Base-by-base conservation (phyloP, 1,284 basidiomycete species). In the Coriolopsis trogii region DNA sequence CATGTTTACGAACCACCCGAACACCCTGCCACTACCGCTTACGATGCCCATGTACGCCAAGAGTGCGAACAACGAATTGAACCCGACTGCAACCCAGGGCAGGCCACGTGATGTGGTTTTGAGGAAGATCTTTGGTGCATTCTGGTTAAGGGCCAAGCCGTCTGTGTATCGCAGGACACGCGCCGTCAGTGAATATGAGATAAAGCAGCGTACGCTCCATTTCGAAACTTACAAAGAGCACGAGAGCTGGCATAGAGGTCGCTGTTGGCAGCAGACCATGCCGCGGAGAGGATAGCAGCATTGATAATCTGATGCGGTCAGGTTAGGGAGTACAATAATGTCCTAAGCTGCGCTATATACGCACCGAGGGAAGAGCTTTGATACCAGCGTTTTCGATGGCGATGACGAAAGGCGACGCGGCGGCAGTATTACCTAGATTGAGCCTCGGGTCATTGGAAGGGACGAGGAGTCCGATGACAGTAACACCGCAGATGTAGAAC, bases 211-310 rank as follows among this genome's bases (percentile, higher is more conserved):
- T 89, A 49, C n/a, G n/a, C n/a, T n/a, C n/a, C n/a, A n/a, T n/a
- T n/a, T n/a, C n/a, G n/a, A n/a, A n/a, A n/a, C n/a, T n/a, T n/a
- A n/a, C n/a, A n/a, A n/a, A n/a, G n/a, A n/a, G n/a, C n/a, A n/a
- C 92, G 84, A 16, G 88, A 91, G 44, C 85, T 85, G 0, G 89
- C 89, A 71, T 92, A 96, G 47, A 95, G 69, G 63, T 93, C 87
- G 62, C 86, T 88, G 18, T 85, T 89, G 0, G 89, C 91, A 13
- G 93, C 91, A 7, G 90, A 93, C 81, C 89, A 91, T 2, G 93
- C 93, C 3, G 91, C 89, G 21, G 87, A 91, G 56, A 95, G 71
- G 26, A 96, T 79, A 63, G 84, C 86, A 13, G 94, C 93, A 67
- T 95, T 96, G 73, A 95, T 91, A 60, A n/a, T n/a, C n/a, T n/a